Conservation (phyloP, 148 eudicot genomes). For the Rheum nobile region DNA sequence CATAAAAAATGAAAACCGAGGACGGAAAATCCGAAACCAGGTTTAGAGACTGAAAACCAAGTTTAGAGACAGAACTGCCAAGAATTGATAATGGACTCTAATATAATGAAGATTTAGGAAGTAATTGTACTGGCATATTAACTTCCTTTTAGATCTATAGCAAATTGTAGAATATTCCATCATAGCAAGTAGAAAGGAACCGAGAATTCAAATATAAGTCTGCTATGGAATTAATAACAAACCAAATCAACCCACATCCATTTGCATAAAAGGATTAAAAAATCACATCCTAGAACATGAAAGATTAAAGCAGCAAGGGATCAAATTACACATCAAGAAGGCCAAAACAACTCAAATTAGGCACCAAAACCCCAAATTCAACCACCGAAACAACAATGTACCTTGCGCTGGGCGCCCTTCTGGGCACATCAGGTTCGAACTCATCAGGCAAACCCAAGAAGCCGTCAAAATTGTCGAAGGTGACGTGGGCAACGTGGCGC, state of each 20-base stretch:
- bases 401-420: constrained; percentile 98
- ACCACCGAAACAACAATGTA: constrained; percentile 19
- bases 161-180: background rate
- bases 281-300: background rate
- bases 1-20: background rate
- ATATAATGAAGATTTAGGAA: background rate
- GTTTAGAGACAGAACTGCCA: background rate
- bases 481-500: constrained; percentile 94
- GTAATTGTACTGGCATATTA: background rate
- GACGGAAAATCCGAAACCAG: background rate
- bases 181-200: background rate
- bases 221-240: background rate
- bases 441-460: constrained; percentile 99
- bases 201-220: background rate
- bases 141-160: background rate
- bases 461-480: constrained; percentile 90
- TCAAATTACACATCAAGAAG: constrained; percentile 10
- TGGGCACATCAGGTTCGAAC: constrained; percentile 92
- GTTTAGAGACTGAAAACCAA: background rate
- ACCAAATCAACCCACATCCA: background rate
- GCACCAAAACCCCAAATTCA: background rate
- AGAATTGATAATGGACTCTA: background rate
- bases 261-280: background rate
- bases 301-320: constrained; percentile 12
- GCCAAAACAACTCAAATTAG: constrained; percentile 4